These are phyloP conservation scores for Nitzschia sp. DNA, from an alignment of 108 stramenopile genomes.

Conservation along the genomic window DNA sequence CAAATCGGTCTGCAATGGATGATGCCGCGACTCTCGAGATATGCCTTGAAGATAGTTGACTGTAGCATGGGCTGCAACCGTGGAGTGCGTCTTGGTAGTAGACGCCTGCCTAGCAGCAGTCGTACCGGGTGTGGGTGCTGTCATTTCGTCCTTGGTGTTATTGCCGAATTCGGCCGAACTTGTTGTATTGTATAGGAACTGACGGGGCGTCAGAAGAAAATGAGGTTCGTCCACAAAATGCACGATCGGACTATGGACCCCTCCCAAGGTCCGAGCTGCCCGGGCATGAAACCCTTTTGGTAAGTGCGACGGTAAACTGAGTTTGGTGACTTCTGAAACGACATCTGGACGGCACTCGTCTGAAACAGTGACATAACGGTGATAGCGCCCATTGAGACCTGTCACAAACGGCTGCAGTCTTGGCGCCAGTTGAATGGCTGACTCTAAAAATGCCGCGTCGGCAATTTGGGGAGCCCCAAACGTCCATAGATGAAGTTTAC, in stretches of 20 bases:
- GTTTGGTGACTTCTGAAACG: slow-evolving; percentile 25
- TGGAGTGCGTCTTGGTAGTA: slow-evolving; percentile 21
- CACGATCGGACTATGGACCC: slow-evolving; percentile 19
- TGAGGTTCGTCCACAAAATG: slow-evolving; percentile 34
- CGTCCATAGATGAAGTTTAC: slow-evolving; percentile 44
- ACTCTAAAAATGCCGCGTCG: slow-evolving; percentile 41
- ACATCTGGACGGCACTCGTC: slow-evolving; percentile 37
- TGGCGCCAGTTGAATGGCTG: slow-evolving; percentile 19
- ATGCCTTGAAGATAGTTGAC: slow-evolving; percentile 41
- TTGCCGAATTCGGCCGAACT: not conserved
- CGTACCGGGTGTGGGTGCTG: not conserved
- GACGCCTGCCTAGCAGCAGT: not conserved
- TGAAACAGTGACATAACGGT: slow-evolving; percentile 38
- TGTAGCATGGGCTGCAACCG: slow-evolving; percentile 33
- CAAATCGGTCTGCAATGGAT: slow-evolving; percentile 13
- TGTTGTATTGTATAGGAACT: not conserved
- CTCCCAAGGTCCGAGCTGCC: slow-evolving; percentile 30
- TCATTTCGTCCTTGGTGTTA: not conserved
- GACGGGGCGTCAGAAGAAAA: slow-evolving; percentile 31
- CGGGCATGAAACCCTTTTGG: slow-evolving; percentile 19
- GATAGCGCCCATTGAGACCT: slow-evolving; percentile 17
- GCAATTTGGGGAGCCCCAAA: slow-evolving; percentile 59
- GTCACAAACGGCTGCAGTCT: slow-evolving; percentile 35
- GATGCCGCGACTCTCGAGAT: slow-evolving; percentile 29
- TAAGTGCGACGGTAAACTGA: slow-evolving; percentile 17